Evolutionary conservation across 2,329 filamentous ascomycete genomes (phyloP).

Genomic region (Seiridium unicorne): DNA sequence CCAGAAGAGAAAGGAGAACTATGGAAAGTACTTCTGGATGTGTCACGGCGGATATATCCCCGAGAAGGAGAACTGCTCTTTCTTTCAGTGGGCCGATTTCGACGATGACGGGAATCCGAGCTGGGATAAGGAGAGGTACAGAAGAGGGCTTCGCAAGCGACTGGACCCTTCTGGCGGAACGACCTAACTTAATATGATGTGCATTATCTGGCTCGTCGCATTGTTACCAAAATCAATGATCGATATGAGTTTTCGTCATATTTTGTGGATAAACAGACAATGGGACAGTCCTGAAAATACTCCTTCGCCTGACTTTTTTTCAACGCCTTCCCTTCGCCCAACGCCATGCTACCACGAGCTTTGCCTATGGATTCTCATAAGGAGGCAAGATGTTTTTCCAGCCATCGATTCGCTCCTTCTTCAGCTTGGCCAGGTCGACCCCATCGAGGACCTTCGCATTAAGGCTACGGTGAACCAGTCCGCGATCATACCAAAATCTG

Average conservation of each 20-base stretch:
- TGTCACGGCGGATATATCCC: conserved; percentile 76
- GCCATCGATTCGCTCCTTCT: conserved; percentile 18
- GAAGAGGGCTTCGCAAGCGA: conserved; percentile 5
- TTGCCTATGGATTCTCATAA: conserved; percentile 3
- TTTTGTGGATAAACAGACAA: no score
- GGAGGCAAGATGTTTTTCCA: conserved; percentile 2
- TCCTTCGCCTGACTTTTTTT: no score
- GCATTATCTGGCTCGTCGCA: no score
- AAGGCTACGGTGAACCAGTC: conserved; percentile 23
- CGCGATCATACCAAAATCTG: conserved; percentile 14
- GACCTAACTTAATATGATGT: no score
- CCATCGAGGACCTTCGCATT: conserved; percentile 37
- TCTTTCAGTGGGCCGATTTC: conserved; percentile 85
- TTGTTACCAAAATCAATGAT: no score
- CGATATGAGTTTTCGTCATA: no score
- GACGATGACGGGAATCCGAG: conserved; percentile 81
- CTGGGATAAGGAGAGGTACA: conserved; percentile 43
- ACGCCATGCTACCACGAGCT: no score
- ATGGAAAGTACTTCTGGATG: conserved; percentile 90
- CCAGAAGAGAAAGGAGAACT: conserved; percentile 72
- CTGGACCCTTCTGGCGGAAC: not conserved
- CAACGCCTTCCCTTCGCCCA: no score
- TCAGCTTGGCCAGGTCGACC: conserved; percentile 31
- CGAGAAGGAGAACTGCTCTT: conserved; percentile 67
- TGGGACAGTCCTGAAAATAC: no score